Conservation (phyloP, 2,329 filamentous ascomycete species). For the Microsporum audouinii region DNA sequence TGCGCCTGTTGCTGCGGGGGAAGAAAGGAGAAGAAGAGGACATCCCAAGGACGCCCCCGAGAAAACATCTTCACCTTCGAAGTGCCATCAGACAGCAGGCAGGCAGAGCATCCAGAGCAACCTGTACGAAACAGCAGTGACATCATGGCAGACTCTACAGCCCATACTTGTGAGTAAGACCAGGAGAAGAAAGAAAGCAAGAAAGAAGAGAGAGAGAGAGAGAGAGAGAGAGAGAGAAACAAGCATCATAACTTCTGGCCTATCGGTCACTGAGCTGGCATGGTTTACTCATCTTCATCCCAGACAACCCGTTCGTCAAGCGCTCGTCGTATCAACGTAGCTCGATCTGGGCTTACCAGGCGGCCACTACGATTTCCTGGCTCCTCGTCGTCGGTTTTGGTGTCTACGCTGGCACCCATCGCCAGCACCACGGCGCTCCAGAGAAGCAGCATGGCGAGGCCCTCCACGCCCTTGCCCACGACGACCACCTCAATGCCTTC, state of each 20-base stretch:
- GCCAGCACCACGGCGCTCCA: constrained; percentile 11
- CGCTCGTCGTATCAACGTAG: constrained; percentile 53
- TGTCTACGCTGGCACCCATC: constrained; percentile 60
- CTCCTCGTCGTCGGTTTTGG: constrained; percentile 58
- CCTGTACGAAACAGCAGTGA: not conserved
- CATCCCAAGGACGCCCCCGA: not conserved
- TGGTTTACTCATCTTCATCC: constrained; percentile 2
- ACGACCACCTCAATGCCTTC: constrained; percentile 57
- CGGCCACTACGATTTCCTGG: constrained; percentile 64
- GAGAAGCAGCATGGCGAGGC: constrained; percentile 44
- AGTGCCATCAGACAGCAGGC: not conserved
- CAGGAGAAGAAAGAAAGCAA: not conserved
- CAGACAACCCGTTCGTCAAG: constrained; percentile 66
- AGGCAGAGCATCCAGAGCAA: not conserved
- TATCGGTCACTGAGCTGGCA: not conserved
- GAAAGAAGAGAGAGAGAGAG: too few species aligned
- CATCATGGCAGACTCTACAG: not conserved
- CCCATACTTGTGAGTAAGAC: not conserved
- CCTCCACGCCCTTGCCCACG: constrained; percentile 55
- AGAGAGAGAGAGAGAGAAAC: not conserved
- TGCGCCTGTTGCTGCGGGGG: not conserved
- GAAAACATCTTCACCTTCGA: not conserved
- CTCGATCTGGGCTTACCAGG: constrained; percentile 60
- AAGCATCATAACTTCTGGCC: not conserved
- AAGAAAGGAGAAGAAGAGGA: not conserved